Percentiles rank a stretch among this genome's conserved stretches.
These are phyloP conservation scores for Penicillium decumbens DNA, from an alignment of 2,329 filamentous ascomycete species.

Conservation along the genomic window DNA sequence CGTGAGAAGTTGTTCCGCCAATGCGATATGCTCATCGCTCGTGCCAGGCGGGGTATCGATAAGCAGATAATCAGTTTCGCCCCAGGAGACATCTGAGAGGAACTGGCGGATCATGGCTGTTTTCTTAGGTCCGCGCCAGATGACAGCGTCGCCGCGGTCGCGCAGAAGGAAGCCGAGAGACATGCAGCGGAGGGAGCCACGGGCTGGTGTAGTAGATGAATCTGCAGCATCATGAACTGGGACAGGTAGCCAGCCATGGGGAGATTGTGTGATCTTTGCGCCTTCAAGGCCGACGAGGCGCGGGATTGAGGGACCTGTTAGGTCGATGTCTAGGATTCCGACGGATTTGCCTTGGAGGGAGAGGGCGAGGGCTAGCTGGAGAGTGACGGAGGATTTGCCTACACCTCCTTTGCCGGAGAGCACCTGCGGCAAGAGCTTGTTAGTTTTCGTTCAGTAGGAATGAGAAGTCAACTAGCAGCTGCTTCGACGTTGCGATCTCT, in stretches of 20 bases:
- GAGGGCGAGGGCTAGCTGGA: conserved; percentile 86
- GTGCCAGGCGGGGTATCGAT: conserved; percentile 96
- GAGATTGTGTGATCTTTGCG: conserved; percentile 84
- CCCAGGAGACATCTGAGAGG: conserved; percentile 84
- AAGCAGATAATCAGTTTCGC: conserved; percentile 78
- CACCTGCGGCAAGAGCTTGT: conserved; percentile 45
- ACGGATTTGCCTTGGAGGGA: conserved; percentile 81
- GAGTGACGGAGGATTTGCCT: conserved; percentile 96
- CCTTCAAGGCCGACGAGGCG: conserved; percentile 87
- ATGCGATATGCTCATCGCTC: conserved; percentile 92
- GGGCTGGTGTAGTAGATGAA: conserved; percentile 12
- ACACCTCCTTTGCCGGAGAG: conserved; percentile 97
- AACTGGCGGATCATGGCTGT: conserved; percentile 99
- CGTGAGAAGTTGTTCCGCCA: conserved; percentile 75
- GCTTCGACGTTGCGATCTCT: background rate
- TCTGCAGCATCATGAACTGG: conserved; percentile 62
- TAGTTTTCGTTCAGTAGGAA: background rate
- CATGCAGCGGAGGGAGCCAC: conserved; percentile 62
- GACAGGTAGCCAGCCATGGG: conserved; percentile 88
- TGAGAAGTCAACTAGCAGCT: background rate
- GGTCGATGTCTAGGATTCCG: conserved; percentile 90
- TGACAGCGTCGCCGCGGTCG: conserved; percentile 80
- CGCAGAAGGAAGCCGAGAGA: conserved; percentile 86
- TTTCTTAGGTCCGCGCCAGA: conserved; percentile 97
- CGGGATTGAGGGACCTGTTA: conserved; percentile 94